Base-by-base conservation (phyloP, 352 stramenopile genomes). In the Globisporangium carolinianum region DNA sequence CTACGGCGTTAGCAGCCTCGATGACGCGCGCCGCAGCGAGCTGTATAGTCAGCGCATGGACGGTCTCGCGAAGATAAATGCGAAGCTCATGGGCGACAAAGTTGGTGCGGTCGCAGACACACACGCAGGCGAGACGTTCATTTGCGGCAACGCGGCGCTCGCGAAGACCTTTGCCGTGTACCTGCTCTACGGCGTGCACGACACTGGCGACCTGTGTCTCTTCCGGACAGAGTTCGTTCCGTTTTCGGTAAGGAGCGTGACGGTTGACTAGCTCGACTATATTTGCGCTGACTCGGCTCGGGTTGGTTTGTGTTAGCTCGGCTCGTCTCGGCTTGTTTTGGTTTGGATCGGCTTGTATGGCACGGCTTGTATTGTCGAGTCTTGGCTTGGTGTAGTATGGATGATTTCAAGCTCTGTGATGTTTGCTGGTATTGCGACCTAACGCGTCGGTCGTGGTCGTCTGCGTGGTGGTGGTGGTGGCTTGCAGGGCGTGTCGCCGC, bases 1-100 rank as follows among this genome's bases (percentile, higher is more conserved):
- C 48, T 90, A 90, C 46, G 83, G 80, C 6, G 77, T 79, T 47
- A 68, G 59, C 0, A 87, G 71, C 41, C 59, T 90, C 6, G 72
- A 81, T 1, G 79, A 92, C 57, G 71, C 77, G 3, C 69, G 67
- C 7, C 67, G 66, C 2, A 76, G 83, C 48, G 76, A 86, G 51
- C 56, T 89, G 14, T 73, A 73, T 53, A 84, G 70, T 57, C 83
- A 93, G 48, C 80, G 80, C 11, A 90, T 86, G 73, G 69, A 87
- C 47, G 73, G 69, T 37, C 60, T 74, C 14, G 55, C 69, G 3
- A 74, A 86, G 67, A 75, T 86, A 61, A 89, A 91, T 51, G 61
- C 66, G 1, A 86, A 87, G 49, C 62, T 89, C 24, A 61, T 93
- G 18, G 72, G 75, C 41, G 70, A 86, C 47, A 73, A 76, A 17